Percentiles rank a stretch among this genome's conserved stretches.
Conservation (phyloP, 2,329 filamentous ascomycete species). For the Diaporthe ampelina region DNA sequence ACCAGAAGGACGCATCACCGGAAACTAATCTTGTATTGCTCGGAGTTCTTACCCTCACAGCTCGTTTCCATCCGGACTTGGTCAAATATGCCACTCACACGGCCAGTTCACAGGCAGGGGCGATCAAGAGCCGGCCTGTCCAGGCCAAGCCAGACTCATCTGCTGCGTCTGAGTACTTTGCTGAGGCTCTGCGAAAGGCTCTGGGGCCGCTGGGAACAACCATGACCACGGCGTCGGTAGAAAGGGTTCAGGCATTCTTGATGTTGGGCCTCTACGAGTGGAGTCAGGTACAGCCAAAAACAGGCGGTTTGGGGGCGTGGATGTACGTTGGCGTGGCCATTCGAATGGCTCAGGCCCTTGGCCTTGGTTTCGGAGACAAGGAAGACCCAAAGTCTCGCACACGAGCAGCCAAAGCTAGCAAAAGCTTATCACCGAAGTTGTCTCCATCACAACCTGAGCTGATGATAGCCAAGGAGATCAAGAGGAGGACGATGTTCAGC, state of each 20-base stretch:
- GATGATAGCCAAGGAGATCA: slow-evolving; percentile 73
- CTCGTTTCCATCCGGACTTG: slow-evolving; percentile 75
- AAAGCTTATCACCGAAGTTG: slow-evolving; percentile 5
- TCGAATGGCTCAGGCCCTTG: slow-evolving; percentile 73
- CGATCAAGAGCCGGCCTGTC: slow-evolving; percentile 52
- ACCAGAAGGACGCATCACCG: slow-evolving; percentile 54
- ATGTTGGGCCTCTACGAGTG: slow-evolving; percentile 82
- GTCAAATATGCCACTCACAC: slow-evolving; percentile 66
- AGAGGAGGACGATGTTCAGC: slow-evolving; percentile 80
- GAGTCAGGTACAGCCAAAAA: slow-evolving; percentile 68
- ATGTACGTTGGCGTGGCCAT: slow-evolving; percentile 76
- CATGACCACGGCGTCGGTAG: slow-evolving; percentile 68
- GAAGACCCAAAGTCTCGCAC: slow-evolving; percentile 44
- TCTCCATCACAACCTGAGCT: slow-evolving; percentile 48
- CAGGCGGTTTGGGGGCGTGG: slow-evolving; percentile 73
- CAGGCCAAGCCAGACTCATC: slow-evolving; percentile 62
- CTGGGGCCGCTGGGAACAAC: slow-evolving; percentile 62
- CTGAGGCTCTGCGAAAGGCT: slow-evolving; percentile 67
- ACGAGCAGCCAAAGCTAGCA: slow-evolving; percentile 32
- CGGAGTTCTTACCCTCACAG: slow-evolving; percentile 77
- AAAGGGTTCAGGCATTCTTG: slow-evolving; percentile 75
- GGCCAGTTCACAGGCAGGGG: slow-evolving; percentile 51
- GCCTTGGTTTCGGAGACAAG: slow-evolving; percentile 70
- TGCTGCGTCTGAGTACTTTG: slow-evolving; percentile 75
- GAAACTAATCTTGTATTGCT: slow-evolving; percentile 72